Evolutionary conservation across 306 rosid genomes (phyloP).

Genomic region (Cercis canadensis): DNA sequence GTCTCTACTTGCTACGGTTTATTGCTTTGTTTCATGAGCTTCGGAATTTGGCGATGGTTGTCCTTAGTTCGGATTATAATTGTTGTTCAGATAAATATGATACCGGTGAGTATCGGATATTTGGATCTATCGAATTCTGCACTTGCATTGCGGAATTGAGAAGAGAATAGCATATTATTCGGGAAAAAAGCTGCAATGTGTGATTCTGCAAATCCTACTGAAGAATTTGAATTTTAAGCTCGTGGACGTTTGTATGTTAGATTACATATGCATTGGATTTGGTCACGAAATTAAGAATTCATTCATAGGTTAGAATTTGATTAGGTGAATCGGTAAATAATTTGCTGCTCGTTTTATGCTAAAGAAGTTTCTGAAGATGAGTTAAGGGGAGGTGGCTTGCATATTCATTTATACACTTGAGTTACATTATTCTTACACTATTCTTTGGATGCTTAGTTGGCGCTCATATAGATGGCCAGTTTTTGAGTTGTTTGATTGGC

Average conservation of each 20-base stretch:
- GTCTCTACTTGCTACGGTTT: neutral
- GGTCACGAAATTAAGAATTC: constrained; percentile 22
- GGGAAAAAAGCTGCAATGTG: neutral
- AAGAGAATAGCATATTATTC: neutral
- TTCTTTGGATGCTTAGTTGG: neutral
- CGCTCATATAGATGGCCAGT: neutral
- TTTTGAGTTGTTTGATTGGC: neutral
- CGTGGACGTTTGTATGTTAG: neutral
- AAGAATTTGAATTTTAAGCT: constrained; percentile 16
- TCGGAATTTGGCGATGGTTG: constrained; percentile 4
- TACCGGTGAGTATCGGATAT: constrained; percentile 30
- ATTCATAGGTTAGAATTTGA: constrained; percentile 8
- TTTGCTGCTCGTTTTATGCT: neutral
- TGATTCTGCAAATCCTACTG: neutral
- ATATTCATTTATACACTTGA: constrained; percentile 3
- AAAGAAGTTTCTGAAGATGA: constrained; percentile 18
- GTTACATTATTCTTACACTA: neutral
- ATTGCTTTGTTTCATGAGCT: neutral
- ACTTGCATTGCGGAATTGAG: constrained; percentile 32
- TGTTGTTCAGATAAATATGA: constrained; percentile 18
- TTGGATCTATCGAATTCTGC: constrained; percentile 34
- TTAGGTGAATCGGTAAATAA: neutral
- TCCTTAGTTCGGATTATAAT: neutral
- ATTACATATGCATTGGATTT: constrained; percentile 11
- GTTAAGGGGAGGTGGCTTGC: constrained; percentile 12